Evolutionary conservation across 345 rosid species (phyloP).

Genomic region (Eucalyptus curtisii): DNA sequence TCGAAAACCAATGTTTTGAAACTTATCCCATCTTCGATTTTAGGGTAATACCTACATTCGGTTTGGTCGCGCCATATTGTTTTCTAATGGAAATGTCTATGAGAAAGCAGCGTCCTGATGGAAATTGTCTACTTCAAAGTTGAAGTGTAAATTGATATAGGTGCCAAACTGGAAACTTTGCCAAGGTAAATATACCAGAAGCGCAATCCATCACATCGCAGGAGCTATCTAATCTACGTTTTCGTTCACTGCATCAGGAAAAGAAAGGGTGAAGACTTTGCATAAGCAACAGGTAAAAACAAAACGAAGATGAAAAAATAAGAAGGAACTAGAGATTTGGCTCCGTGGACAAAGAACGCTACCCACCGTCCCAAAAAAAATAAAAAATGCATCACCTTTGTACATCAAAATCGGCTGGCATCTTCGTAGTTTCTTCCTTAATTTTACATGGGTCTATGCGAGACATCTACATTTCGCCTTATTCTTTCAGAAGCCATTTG

Average conservation of each 20-base stretch:
- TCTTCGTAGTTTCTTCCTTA: neutral
- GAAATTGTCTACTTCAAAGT: neutral
- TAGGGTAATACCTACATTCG: neutral
- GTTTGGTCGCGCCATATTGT: neutral
- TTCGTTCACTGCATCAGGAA: neutral
- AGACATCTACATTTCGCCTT: neutral
- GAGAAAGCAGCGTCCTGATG: neutral
- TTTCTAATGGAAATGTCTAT: neutral
- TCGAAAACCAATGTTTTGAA: too few species aligned
- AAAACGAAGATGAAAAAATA: neutral
- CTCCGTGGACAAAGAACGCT: neutral
- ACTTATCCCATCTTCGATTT: neutral
- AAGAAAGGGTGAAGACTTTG: neutral
- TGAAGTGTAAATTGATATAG: neutral
- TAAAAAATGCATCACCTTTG: neutral
- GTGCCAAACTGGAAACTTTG: neutral
- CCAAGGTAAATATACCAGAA: neutral
- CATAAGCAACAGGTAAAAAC: neutral
- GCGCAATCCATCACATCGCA: neutral
- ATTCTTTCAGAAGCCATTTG: neutral
- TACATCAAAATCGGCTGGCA: neutral
- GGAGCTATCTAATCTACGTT: neutral
- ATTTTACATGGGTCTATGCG: neutral
- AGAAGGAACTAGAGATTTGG: neutral
- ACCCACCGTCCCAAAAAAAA: neutral